A percentile compares a stretch with the other conserved stretches of the same genome.
Evolutionary conservation across 2,329 filamentous ascomycete genomes (phyloP).

Genomic region (Sporothrix euskadiensis): DNA sequence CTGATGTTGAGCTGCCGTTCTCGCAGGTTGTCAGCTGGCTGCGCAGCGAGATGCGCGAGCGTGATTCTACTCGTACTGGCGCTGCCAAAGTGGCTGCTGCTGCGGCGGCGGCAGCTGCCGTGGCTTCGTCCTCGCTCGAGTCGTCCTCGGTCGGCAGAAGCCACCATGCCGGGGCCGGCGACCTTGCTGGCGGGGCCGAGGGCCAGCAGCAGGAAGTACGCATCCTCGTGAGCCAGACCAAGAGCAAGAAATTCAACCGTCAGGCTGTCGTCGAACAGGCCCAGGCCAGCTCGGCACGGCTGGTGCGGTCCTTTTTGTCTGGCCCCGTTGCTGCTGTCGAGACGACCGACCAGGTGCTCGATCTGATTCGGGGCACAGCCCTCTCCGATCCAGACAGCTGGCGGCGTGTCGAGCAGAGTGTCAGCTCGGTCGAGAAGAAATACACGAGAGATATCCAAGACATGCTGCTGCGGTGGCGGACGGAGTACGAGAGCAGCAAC

Average conservation of each 20-base stretch:
- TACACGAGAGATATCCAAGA: constrained; percentile 83
- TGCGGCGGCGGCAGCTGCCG: constrained; percentile 29
- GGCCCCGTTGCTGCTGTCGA: constrained; percentile 87
- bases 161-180: constrained; percentile 34
- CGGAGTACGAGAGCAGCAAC: constrained; percentile 53
- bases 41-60: constrained; percentile 75
- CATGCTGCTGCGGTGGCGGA: constrained; percentile 65
- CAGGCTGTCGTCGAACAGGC: constrained; percentile 82
- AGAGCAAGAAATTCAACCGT: constrained; percentile 89
- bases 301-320: constrained; percentile 70
- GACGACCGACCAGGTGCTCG: constrained; percentile 78
- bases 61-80: constrained; percentile 33
- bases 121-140: constrained; percentile 36
- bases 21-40: constrained; percentile 78
- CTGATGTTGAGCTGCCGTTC: constrained; percentile 72
- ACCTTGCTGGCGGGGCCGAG: constrained; percentile 13
- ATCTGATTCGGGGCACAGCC: constrained; percentile 70
- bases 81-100: constrained; percentile 32
- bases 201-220: constrained; percentile 67
- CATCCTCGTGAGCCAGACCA: constrained; percentile 78
- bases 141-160: constrained; percentile 26
- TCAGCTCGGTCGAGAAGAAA: constrained; percentile 73
- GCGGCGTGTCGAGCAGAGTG: constrained; percentile 76
- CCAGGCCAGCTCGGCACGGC: constrained; percentile 57
- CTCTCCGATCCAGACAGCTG: constrained; percentile 81